A percentile compares a stretch with the other conserved stretches of the same genome.
Conservation (phyloP, 2,329 filamentous ascomycete genomes). For the Davidsoniella virescens region DNA sequence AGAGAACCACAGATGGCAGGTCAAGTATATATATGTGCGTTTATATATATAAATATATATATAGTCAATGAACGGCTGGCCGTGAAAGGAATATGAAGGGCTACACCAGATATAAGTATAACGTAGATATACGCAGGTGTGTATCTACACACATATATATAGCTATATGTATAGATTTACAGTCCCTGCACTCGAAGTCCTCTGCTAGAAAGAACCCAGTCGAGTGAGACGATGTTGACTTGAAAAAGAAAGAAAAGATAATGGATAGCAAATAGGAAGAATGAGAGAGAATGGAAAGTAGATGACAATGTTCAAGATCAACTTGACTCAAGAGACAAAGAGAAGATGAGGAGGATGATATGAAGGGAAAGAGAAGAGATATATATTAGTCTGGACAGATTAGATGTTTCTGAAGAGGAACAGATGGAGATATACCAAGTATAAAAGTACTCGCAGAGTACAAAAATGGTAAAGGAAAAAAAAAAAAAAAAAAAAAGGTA, state of each 20-base stretch:
- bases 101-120: background rate
- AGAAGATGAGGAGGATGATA: background rate
- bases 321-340: background rate
- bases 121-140: constrained; percentile 1
- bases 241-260: background rate
- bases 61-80: too few relatives aligned
- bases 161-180: too few relatives aligned
- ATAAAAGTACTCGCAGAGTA: background rate
- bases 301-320: constrained; percentile 1
- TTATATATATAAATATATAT: background rate
- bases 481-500: constrained; percentile 3
- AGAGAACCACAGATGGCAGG: background rate
- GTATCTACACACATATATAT: too few relatives aligned
- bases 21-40: background rate
- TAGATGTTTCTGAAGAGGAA: background rate
- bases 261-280: constrained; percentile 5
- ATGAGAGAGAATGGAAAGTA: constrained; percentile 3
- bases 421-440: background rate
- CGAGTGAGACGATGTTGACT: too few relatives aligned
- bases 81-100: too few relatives aligned
- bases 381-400: background rate
- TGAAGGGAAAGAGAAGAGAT: background rate
- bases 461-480: background rate
- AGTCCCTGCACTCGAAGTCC: too few relatives aligned
- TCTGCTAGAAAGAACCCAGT: too few relatives aligned